Evolutionary conservation across 768 basidiomycete species (phyloP), one percentile per base, ranked within the genome.

Genomic region (Psilocybe tampanensis): DNA sequence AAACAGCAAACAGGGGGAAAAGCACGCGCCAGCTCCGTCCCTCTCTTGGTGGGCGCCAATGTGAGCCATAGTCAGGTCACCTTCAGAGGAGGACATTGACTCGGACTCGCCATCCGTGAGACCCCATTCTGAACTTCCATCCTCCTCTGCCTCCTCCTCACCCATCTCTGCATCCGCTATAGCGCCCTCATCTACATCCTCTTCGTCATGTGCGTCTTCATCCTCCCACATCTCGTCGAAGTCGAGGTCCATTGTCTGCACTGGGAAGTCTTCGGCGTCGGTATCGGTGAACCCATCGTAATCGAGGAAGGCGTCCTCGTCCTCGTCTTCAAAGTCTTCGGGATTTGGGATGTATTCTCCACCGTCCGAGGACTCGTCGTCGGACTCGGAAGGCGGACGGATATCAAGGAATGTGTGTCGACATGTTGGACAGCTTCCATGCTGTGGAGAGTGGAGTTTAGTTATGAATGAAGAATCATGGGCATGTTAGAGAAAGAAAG

Each of bases 381-480:
- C 87, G 11, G 80, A 80, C 32, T 84, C 81, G 1, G 79, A 74
- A 1, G 74, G 73, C 1, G 80, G 78, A 3, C 68, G 71, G 36
- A 87, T 76, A 50, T 84, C 80, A 36, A 86, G 70, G 69, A 89
- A 89, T 6, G 72, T 68, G 56, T 83, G 72, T 26, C 88, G 75
- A 66, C 88, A 90, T 3, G 86, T 81, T 15, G 88, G 88, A 61
- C 89, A 90, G 61, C 76, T 88, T 13, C 88, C 88, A 62, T 89
- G 88, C 86, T 88, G 58, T 3, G 66, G 54, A 19, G 24, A 33
- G 13, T n/a, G 44, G 9, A 42, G 21, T 21, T 13, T 59, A 42
- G 50, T n/a, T n/a, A 43, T 36, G 11, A 52, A 12, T 15, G 19
- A 54, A 50, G 43, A 39, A n/a, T 21, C 9, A 43, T n/a, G 22